Conservation (phyloP, 1,139 yeast species). For the Hyphopichia burtonii region DNA sequence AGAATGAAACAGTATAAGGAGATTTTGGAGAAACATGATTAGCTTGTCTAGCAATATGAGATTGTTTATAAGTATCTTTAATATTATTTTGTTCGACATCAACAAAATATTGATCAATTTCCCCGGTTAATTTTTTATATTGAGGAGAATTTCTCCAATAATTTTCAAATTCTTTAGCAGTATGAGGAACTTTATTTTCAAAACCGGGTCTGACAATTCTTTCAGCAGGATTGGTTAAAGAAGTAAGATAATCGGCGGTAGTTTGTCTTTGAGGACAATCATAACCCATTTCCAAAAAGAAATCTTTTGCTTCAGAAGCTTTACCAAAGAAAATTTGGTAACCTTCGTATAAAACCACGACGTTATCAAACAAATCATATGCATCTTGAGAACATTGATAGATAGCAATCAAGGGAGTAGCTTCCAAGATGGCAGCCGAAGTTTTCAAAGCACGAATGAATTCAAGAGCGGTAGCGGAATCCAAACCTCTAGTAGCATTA, state of each 20-base stretch:
- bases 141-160: slow-evolving; percentile 65
- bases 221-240: slow-evolving; percentile 55
- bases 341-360: slow-evolving; percentile 71
- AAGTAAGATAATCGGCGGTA: slow-evolving; percentile 75
- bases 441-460: slow-evolving; percentile 68
- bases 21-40: slow-evolving; percentile 52
- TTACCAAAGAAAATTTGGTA: slow-evolving; percentile 76
- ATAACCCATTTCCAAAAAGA: slow-evolving; percentile 49
- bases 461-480: slow-evolving; percentile 66
- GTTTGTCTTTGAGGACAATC: slow-evolving; percentile 74
- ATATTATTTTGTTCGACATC: slow-evolving; percentile 14
- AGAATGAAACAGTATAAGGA: slow-evolving; percentile 65
- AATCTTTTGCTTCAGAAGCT: slow-evolving; percentile 53
- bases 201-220: slow-evolving; percentile 47
- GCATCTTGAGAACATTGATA: slow-evolving; percentile 83
- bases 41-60: slow-evolving; percentile 61
- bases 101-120: slow-evolving; percentile 33
- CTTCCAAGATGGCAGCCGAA: slow-evolving; percentile 55
- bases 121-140: slow-evolving; percentile 29
- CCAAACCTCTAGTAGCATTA: slow-evolving; percentile 62
- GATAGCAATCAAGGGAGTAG: slow-evolving; percentile 71
- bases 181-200: slow-evolving; percentile 64
- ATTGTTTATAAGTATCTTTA: slow-evolving; percentile 35
- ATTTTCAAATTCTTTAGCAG: slow-evolving; percentile 65
- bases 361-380: slow-evolving; percentile 69